Percentiles rank a stretch among this genome's conserved stretches.
These are phyloP conservation scores for Proliferodiscus dingleyae DNA, from an alignment of 2,329 filamentous ascomycete genomes.

Conservation along the genomic window DNA sequence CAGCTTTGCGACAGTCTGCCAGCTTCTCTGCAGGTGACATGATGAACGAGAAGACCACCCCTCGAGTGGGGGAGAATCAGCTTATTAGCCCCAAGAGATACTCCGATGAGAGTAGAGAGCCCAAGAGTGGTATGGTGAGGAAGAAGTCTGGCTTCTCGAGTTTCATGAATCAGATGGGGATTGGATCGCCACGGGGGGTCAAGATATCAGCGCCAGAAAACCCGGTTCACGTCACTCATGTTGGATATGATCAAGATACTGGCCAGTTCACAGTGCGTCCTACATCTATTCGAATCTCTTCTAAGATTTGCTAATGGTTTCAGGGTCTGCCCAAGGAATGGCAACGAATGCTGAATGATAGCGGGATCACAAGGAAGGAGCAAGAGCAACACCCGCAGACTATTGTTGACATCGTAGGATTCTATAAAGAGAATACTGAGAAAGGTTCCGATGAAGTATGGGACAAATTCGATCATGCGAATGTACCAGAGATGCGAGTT, in stretches of 20 bases:
- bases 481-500: conserved; percentile 50
- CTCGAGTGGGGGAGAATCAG: conserved; percentile 40
- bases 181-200: conserved; percentile 82
- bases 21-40: conserved; percentile 63
- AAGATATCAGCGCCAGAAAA: conserved; percentile 98
- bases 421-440: conserved; percentile 93
- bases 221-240: conserved; percentile 95
- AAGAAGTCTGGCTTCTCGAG: conserved; percentile 88
- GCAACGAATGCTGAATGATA: conserved; percentile 92
- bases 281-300: background rate
- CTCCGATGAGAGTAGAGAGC: conserved; percentile 70
- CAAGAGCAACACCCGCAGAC: conserved; percentile 93
- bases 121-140: conserved; percentile 56
- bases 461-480: conserved; percentile 93
- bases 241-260: conserved; percentile 93
- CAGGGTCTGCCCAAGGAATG: conserved; percentile 95
- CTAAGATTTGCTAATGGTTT: conserved; percentile 26
- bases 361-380: conserved; percentile 93
- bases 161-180: conserved; percentile 74
- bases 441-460: conserved; percentile 72
- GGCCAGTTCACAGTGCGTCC: conserved; percentile 81
- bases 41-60: conserved; percentile 44
- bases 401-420: conserved; percentile 90
- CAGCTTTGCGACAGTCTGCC: conserved; percentile 58
- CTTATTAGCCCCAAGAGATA: conserved; percentile 62